phyloP scores from a whole-genome alignment of 225 moss, liverwort and hornwort species.

The Pseudoscleropodium purum region DNA sequence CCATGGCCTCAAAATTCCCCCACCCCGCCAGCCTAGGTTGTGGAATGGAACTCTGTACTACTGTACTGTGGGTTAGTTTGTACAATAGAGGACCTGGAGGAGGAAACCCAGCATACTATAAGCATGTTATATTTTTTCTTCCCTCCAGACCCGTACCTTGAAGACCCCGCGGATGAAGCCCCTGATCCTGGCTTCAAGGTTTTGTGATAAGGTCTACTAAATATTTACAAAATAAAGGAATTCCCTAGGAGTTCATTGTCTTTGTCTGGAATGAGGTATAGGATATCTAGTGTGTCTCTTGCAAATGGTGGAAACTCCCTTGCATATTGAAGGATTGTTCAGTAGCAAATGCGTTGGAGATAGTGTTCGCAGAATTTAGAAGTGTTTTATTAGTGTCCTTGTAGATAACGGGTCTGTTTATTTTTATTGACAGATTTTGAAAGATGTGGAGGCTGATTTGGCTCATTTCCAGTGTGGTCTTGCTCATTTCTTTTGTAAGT shows the following conservation, averaged over 20 bases:
- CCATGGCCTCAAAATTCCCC: not conserved
- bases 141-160: not conserved
- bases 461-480: slow-evolving; percentile 75
- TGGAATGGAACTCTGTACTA: not conserved
- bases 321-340: not conserved
- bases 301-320: not conserved
- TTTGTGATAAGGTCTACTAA: not conserved
- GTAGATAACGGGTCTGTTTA: not conserved
- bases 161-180: not conserved
- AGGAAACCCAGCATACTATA: not conserved
- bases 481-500: slow-evolving; percentile 85
- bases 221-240: not conserved
- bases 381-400: not conserved
- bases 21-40: not conserved
- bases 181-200: not conserved
- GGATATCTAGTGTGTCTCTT: not conserved
- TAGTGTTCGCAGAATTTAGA: not conserved
- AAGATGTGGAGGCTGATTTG: slow-evolving; percentile 59
- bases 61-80: not conserved
- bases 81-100: not conserved
- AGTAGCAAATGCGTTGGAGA: not conserved
- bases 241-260: not conserved
- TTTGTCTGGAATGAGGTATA: not conserved
- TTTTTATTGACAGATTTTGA: slow-evolving; percentile 62
- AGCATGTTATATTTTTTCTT: not conserved